Percentiles rank a stretch among this genome's conserved stretches.
phyloP scores from a whole-genome alignment of 768 basidiomycete genomes.

The Dentipellis sp. region DNA sequence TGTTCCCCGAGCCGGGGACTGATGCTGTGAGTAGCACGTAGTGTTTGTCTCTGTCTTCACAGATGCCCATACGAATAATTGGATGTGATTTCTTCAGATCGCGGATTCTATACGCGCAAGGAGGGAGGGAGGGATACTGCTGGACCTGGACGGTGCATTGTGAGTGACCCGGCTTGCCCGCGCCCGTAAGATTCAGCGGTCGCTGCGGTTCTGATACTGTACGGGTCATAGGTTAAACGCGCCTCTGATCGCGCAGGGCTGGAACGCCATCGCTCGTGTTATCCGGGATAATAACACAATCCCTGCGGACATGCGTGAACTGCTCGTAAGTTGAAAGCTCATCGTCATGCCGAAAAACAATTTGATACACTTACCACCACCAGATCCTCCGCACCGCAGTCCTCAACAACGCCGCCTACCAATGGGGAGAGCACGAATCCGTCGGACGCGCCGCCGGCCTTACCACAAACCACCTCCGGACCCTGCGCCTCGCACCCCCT shows the following conservation, averaged over 20 bases:
- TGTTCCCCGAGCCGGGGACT: conserved; percentile 27
- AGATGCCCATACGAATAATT: too few species aligned
- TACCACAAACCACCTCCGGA: conserved; percentile 21
- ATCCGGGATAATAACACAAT: conserved; percentile 19
- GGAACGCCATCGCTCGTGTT: conserved; percentile 26
- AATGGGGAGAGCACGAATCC: conserved; percentile 22
- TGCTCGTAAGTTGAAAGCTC: conserved; percentile 20
- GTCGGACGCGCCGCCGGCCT: conserved; percentile 23
- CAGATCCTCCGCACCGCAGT: conserved; percentile 21
- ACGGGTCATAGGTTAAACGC: conserved; percentile 8
- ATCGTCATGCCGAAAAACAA: background rate
- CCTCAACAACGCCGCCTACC: conserved; percentile 20
- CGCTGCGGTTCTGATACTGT: too few species aligned
- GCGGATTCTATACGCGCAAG: conserved; percentile 29
- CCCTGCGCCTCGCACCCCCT: conserved; percentile 18
- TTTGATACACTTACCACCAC: background rate
- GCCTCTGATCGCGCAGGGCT: conserved; percentile 15
- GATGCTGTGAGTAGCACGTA: background rate
- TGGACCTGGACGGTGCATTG: conserved; percentile 32
- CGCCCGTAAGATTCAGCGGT: background rate
- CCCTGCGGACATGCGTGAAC: conserved; percentile 25
- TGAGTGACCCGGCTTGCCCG: conserved; percentile 11
- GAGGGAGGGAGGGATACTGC: conserved; percentile 24
- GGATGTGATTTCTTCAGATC: too few species aligned
- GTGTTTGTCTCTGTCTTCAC: too few species aligned